Evolutionary conservation across 176 grass and related monocot genomes (phyloP).

Genomic region (Oryza meyeriana): DNA sequence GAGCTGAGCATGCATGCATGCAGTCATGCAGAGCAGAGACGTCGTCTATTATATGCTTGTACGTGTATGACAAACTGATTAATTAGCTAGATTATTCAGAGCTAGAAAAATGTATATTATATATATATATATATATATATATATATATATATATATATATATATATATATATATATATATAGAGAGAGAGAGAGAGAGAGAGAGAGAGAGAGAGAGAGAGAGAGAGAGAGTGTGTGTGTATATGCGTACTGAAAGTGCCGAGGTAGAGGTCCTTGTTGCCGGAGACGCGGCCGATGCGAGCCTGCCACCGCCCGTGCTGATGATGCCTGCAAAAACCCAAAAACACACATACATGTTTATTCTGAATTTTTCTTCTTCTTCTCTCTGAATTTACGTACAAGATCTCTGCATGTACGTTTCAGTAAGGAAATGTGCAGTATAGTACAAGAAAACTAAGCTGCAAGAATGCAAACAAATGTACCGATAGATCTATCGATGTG

Average conservation of each 20-base stretch:
- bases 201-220: no score
- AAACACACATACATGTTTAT: background rate
- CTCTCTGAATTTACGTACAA: background rate
- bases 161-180: no score
- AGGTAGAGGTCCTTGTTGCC: conserved; percentile 99
- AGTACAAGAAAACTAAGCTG: background rate
- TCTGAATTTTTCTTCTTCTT: background rate
- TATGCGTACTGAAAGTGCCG: conserved; percentile 83
- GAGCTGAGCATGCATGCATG: background rate
- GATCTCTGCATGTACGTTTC: background rate
- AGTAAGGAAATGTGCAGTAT: background rate
- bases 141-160: no score
- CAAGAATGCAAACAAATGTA: no score
- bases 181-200: no score
- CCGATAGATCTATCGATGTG: no score
- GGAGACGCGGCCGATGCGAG: conserved; percentile 91
- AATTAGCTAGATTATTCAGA: background rate
- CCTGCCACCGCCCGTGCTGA: conserved; percentile 98
- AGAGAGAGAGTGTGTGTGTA: no score
- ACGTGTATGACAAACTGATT: background rate
- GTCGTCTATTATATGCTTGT: no score
- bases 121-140: no score
- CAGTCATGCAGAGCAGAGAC: background rate
- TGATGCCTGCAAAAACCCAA: conserved; percentile 74
- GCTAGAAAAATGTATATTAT: background rate